Percentiles rank a stretch among this genome's conserved stretches.
These are phyloP conservation scores for Neurospora sp. DNA, from an alignment of 495 filamentous ascomycete species.

Conservation along the genomic window DNA sequence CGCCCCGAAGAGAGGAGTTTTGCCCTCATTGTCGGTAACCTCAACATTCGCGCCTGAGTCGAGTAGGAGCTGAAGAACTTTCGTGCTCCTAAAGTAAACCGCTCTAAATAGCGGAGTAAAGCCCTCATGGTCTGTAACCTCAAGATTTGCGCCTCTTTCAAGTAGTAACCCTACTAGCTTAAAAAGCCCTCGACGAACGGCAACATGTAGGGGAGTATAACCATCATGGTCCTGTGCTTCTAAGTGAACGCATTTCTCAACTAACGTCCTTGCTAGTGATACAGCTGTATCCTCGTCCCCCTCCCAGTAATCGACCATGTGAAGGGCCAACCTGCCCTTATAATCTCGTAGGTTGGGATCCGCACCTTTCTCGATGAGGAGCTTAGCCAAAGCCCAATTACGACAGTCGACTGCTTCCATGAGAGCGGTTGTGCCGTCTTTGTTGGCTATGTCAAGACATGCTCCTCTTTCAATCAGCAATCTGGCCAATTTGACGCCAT, in stretches of 20 bases:
- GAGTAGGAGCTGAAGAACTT: background rate
- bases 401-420: accelerated
- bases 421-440: background rate
- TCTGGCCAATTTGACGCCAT: background rate
- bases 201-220: background rate
- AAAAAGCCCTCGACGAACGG: accelerated
- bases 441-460: background rate
- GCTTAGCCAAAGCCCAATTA: background rate
- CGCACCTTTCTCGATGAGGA: background rate
- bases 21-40: background rate
- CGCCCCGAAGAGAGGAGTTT: background rate
- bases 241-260: background rate
- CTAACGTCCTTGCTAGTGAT: background rate
- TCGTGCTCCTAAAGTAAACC: accelerated
- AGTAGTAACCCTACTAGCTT: background rate
- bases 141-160: background rate
- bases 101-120: too few species aligned
- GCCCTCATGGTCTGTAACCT: background rate
- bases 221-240: accelerated
- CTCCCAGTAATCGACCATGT: background rate
- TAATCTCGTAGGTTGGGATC: background rate
- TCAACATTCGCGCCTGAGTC: background rate
- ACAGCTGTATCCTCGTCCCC: background rate
- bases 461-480: background rate
- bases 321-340: background rate